Conservation (phyloP, 2,329 filamentous ascomycete genomes). For the Aspergillus sp. region DNA sequence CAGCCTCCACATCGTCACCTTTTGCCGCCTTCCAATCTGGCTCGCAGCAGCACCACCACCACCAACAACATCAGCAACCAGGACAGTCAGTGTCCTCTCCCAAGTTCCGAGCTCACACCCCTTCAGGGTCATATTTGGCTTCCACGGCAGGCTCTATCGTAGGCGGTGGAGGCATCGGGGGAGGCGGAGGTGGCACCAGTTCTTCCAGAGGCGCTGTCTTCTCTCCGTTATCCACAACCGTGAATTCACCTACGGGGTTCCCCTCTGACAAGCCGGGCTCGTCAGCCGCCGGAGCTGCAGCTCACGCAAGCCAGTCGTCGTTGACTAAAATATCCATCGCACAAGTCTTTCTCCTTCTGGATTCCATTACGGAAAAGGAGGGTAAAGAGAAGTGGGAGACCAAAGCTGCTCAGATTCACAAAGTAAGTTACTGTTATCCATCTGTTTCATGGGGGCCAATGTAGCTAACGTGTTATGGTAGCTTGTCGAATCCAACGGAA, state of each 20-base stretch:
- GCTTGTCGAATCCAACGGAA: constrained; percentile 96
- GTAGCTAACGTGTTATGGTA: constrained; percentile 30
- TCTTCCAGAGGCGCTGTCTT: constrained; percentile 52
- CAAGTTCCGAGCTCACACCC: constrained; percentile 49
- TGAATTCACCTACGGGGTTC: constrained; percentile 48
- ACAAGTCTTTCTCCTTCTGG: constrained; percentile 89
- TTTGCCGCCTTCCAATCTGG: constrained; percentile 50
- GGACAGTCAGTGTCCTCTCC: constrained; percentile 50
- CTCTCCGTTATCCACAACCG: constrained; percentile 53
- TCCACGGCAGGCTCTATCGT: constrained; percentile 49
- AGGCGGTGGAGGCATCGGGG: constrained; percentile 45
- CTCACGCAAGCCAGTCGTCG: constrained; percentile 49
- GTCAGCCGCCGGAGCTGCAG: constrained; percentile 31
- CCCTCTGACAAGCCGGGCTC: constrained; percentile 43
- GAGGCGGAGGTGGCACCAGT: constrained; percentile 49
- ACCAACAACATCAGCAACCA: constrained; percentile 47
- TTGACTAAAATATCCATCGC: constrained; percentile 91
- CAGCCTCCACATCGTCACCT: constrained; percentile 49
- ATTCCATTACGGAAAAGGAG: constrained; percentile 91
- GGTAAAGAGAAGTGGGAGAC: constrained; percentile 85
- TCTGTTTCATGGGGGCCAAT: neutral
- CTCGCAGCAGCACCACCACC: constrained; percentile 46
- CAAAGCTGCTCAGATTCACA: constrained; percentile 84
- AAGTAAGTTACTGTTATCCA: constrained; percentile 53
- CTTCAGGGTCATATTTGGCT: constrained; percentile 50